Conservation (phyloP, 176 grass and related monocot genomes). For the Oryza rufipogon region DNA sequence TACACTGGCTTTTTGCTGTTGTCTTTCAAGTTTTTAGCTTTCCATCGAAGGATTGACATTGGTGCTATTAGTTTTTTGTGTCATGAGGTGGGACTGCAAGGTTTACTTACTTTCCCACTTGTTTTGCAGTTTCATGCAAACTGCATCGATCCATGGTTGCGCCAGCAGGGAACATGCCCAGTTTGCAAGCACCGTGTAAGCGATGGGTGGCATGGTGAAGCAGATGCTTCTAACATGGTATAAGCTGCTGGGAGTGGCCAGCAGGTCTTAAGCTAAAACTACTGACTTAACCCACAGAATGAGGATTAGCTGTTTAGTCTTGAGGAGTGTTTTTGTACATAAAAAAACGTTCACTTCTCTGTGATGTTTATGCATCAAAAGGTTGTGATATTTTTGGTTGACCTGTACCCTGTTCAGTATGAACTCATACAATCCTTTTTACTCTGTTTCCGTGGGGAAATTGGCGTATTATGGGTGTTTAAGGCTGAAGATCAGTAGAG, state of each 20-base stretch:
- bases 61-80: neutral
- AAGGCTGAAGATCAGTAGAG: neutral
- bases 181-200: constrained; percentile 85
- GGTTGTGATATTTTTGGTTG: neutral
- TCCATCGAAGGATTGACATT: constrained; percentile 11
- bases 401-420: neutral
- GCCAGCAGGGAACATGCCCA: constrained; percentile 94
- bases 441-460: neutral
- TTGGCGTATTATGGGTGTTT: neutral
- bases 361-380: constrained; percentile 27
- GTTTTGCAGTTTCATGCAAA: constrained; percentile 75
- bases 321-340: constrained; percentile 35
- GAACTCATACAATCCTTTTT: neutral
- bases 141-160: constrained; percentile 97
- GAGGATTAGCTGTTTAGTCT: constrained; percentile 3
- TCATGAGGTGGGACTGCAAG: neutral
- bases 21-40: neutral
- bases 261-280: constrained; percentile 24
- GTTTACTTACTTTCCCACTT: constrained; percentile 23
- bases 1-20: neutral
- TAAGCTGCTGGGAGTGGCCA: constrained; percentile 31
- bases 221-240: constrained; percentile 74
- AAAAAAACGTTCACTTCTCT: constrained; percentile 22
- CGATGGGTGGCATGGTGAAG: constrained; percentile 57
- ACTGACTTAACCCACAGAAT: constrained; percentile 17